phyloP scores from a whole-genome alignment of 2,329 filamentous ascomycete species.

The Thelonectria blattea region DNA sequence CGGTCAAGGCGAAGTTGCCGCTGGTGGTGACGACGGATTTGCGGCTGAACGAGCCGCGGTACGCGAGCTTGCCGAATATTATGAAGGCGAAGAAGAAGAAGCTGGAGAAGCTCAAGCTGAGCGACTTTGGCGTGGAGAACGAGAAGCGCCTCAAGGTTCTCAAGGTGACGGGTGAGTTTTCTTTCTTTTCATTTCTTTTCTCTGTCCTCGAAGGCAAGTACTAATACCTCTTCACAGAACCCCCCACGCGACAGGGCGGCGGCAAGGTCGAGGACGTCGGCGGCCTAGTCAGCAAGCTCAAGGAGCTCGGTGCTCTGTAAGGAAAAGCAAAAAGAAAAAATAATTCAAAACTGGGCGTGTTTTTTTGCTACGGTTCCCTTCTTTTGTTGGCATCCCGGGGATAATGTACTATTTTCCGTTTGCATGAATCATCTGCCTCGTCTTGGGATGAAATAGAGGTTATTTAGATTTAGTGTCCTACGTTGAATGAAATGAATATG shows the following conservation, averaged over 20 bases:
- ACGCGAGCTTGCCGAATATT: constrained; percentile 95
- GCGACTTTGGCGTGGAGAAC: constrained; percentile 79
- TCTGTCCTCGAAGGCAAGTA: neutral
- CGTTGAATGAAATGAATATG: neutral
- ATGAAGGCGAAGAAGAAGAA: constrained; percentile 99
- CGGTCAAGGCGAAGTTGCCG: constrained; percentile 81
- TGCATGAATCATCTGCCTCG: constrained; percentile 12
- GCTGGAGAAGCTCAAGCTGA: constrained; percentile 86
- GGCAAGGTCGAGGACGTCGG: constrained; percentile 98
- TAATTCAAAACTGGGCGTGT: no score
- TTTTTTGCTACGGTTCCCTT: no score
- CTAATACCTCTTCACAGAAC: constrained; percentile 62
- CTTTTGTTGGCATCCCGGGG: no score
- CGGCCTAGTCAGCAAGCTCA: constrained; percentile 90
- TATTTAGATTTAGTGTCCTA: neutral
- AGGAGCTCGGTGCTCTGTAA: constrained; percentile 92
- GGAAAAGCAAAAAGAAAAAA: constrained; percentile 35
- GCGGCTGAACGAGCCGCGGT: constrained; percentile 91
- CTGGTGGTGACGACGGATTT: constrained; percentile 96
- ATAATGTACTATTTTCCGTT: neutral
- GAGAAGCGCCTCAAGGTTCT: constrained; percentile 83
- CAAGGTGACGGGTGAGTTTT: constrained; percentile 76
- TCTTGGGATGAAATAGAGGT: constrained; percentile 12
- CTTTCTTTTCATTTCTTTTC: neutral
- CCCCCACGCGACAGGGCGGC: constrained; percentile 84